phyloP scores from a whole-genome alignment of 2,329 filamentous ascomycete species.

The Trichoderma sp. region DNA sequence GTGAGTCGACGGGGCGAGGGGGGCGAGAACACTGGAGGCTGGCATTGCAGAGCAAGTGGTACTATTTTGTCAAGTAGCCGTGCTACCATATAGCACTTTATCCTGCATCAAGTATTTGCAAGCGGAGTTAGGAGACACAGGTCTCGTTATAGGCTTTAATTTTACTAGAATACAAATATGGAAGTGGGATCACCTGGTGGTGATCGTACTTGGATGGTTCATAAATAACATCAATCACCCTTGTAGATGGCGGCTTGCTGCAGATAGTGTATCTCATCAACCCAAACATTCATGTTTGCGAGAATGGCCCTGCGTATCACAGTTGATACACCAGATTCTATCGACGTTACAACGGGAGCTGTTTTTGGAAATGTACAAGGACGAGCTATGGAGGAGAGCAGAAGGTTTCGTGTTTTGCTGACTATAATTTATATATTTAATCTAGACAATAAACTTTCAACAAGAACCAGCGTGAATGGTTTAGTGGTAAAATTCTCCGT shows the following conservation, averaged over 20 bases:
- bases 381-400: background rate
- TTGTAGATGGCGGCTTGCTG: background rate
- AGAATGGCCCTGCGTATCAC: background rate
- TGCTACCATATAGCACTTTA: background rate
- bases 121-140: background rate
- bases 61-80: background rate
- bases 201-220: background rate
- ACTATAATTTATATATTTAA: background rate
- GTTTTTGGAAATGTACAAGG: background rate
- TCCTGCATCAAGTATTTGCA: background rate
- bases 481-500: constrained; percentile 39
- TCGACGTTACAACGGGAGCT: background rate
- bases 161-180: background rate
- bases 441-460: background rate
- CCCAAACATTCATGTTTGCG: background rate
- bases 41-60: background rate
- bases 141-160: background rate
- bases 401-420: background rate
- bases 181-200: background rate
- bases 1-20: too few species aligned
- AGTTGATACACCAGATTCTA: background rate
- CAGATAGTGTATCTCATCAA: background rate
- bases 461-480: constrained; percentile 23
- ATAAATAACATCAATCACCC: background rate
- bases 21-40: background rate